Evolutionary conservation across 305 asterid genomes (phyloP).

Genomic region (Fraxinus greggii): DNA sequence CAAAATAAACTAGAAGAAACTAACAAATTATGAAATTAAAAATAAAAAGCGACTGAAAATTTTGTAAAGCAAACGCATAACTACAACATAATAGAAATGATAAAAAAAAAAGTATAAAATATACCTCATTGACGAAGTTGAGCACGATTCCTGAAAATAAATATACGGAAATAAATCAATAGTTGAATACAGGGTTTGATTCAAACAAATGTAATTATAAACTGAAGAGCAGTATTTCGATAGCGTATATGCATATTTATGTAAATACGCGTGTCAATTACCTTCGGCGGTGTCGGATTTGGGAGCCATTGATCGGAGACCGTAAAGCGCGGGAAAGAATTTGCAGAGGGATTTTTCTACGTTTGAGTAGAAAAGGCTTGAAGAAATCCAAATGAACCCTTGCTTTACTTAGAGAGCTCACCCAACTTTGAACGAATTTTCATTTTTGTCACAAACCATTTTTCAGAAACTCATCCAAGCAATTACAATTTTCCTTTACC

Average conservation of each 20-base stretch:
- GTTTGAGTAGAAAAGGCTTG: neutral
- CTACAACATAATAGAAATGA: neutral
- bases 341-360: constrained; percentile 19
- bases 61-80: neutral
- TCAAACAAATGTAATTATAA: neutral
- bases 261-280: constrained; percentile 9
- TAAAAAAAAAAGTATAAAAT: neutral
- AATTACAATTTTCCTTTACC: too few species aligned
- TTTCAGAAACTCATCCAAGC: neutral
- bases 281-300: constrained; percentile 87
- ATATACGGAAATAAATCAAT: neutral
- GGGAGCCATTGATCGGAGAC: constrained; percentile 72
- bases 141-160: constrained; percentile 78
- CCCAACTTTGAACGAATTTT: neutral
- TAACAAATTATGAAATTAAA: neutral
- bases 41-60: neutral
- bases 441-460: neutral
- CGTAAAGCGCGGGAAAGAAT: constrained; percentile 37
- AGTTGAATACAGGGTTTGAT: neutral
- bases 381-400: neutral
- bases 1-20: neutral
- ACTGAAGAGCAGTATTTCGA: neutral
- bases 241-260: neutral
- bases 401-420: neutral
- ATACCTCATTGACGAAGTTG: constrained; percentile 90